Base-by-base conservation (phyloP, 116 monocot species). In the Zostera marina region DNA sequence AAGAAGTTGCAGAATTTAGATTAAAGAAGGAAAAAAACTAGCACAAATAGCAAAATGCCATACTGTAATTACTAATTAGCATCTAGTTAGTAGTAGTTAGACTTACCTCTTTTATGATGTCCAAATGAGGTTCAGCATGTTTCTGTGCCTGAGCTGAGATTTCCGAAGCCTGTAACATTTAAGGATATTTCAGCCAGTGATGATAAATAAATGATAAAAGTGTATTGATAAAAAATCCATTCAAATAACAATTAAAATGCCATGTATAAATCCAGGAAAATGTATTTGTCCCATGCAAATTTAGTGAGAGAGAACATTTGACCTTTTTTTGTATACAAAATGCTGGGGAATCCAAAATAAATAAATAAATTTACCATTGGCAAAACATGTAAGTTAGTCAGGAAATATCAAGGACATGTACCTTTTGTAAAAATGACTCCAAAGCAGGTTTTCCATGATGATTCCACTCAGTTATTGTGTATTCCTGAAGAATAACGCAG, bases 71-170 rank as follows among this genome's bases (percentile, higher is more conserved):
- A 47, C 7, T 16, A 47, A 47, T 51, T 51, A 51, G 15, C 8
- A 9, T 51, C 9, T 51, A 51, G 15, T 51, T 51, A 16, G 15
- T 19, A 20, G 10, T 9, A 51, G 49, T 19, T 21, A 51, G 20
- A 68, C 87, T 77, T 76, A 94, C 88, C 52, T 72, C 75, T 77
- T 75, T 84, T 23, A 66, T 75, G 8, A 67, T 69, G n/a, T 84
- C 75, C 53, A 88, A 1, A 47, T 94, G 84, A 22, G 94, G 94
- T 47, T 74, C 77, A 17, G 70, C 55, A 74, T 77, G 77, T 65
- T 79, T 84, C 52, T 82, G 70, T 43, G 68, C 75, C 51, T 74
- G 65, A 9, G 39, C 42, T 60, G 79, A 84, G 44, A 73, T 69
- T 47, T 84, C 79, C 42, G 74, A 78, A 53, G 64, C 77, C 94